Evolutionary conservation across 805 yeast species (phyloP).

Genomic region (Dipodascopsis uninucleata): DNA sequence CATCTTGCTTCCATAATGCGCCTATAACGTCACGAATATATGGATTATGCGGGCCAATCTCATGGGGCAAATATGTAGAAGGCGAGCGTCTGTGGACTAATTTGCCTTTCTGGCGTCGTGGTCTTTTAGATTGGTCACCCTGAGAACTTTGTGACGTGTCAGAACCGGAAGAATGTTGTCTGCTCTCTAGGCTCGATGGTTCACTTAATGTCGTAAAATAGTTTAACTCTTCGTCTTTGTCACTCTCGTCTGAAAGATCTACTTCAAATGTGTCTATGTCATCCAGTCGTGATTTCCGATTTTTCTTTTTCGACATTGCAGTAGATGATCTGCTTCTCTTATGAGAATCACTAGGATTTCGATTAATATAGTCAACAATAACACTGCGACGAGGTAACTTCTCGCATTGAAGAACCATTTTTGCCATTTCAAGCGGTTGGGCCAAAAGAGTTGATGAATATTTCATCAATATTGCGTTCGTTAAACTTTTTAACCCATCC

Average conservation of each 20-base stretch:
- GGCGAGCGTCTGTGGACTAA: too few relatives aligned
- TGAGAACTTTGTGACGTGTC: slow-evolving; percentile 1
- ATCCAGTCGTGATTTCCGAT: slow-evolving; percentile 21
- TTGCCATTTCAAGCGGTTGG: slow-evolving; percentile 85
- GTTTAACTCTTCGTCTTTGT: slow-evolving; percentile 27
- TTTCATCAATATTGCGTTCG: slow-evolving; percentile 44
- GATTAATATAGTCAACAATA: slow-evolving; percentile 5
- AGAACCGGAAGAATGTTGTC: slow-evolving; percentile 5
- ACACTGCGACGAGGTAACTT: slow-evolving; percentile 33
- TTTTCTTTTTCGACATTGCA: slow-evolving; percentile 2
- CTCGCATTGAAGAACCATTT: slow-evolving; percentile 78
- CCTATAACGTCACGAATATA: slow-evolving; percentile 35
- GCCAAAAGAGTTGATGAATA: slow-evolving; percentile 66
- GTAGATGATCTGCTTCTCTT: too few relatives aligned
- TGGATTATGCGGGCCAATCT: slow-evolving; percentile 31
- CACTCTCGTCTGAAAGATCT: slow-evolving; percentile 9
- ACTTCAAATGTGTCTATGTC: slow-evolving; percentile 20
- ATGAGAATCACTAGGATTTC: slow-evolving; percentile 13
- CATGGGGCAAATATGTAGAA: too few relatives aligned
- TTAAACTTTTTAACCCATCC: slow-evolving; percentile 14
- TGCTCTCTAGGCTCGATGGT: slow-evolving; percentile 4
- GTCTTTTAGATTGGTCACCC: slow-evolving; percentile 1
- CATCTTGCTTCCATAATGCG: slow-evolving; percentile 62
- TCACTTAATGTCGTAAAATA: slow-evolving; percentile 25
- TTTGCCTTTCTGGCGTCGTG: slow-evolving; percentile 12